Evolutionary conservation across 1,139 yeast genomes (phyloP), one percentile per base, ranked within the genome.

Genomic region (Saccharomyces pastorianus): DNA sequence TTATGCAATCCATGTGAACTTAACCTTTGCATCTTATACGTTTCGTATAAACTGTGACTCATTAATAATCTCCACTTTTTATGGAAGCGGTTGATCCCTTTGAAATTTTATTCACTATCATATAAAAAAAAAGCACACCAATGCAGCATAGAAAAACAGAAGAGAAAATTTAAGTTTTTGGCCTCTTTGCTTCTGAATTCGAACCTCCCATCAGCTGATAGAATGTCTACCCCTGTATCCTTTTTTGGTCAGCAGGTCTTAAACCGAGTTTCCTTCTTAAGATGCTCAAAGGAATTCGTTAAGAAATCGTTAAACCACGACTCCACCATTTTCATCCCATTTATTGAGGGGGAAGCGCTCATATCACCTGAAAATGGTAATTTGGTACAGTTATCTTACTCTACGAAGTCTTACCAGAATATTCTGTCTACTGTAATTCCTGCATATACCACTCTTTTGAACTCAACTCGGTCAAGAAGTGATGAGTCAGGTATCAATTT

Each of bases 261-360:
- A 53, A 90, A 91, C 71, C 74, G 97, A 58, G 84, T 90, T 8
- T 83, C 95, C 13, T 91, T 89, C 65, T 74, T 90, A 50, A 75
- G 97, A 53, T 84, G 82, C 32, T 86, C 89, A 65, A 55, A 71
- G 25, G 79, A 74, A 32, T 90, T 88, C 64, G 76, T 90, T 25
- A 62, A 73, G 49, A 65, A 70, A 38, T 82, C 90, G 1, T 66
- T 84, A 47, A 68, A 63, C 13, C 83, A 80, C 60, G 73, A 79
- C 1, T 70, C 77, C 6, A 74, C 93, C 1, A 73, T 81, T 54
- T 82, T 88, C 58, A 66, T 88, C 6, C 80, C 86, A 50, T 80
- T 79, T 46, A 63, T 70, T 13, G 60, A 72, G 31, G 71, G 70
- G 5, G 62, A 61, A 50, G 64, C 66, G 8, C 50, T 61, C 38